Evolutionary conservation across 108 stramenopile species (phyloP), one percentile per base, ranked within the genome.

Genomic region (Nitzschia putrida): DNA sequence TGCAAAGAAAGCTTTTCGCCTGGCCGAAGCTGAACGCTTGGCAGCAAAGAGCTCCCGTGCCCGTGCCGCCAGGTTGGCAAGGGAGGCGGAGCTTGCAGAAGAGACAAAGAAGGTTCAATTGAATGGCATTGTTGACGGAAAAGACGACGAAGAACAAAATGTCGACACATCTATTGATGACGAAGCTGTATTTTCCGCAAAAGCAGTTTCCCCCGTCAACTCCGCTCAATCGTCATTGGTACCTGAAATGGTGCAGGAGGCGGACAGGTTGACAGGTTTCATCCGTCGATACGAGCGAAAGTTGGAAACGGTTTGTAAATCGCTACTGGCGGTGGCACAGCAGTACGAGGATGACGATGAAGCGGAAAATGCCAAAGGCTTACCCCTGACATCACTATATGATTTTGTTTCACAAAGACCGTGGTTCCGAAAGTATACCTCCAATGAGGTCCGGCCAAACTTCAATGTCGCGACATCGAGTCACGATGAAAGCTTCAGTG

Each of bases 281-380:
- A 77, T 77, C 40, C 50, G 53, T 23, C 60, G 69, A 11, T 77
- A 77, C 53, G 69, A 77, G 41, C 65, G 53, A 16, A 77, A 71
- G 41, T 49, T 77, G 12, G 76, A 77, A 60, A 71, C 56, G 11
- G 57, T 64, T 14, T 77, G 76, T 49, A 64, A 66, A 53, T 71
- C 76, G 13, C 40, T 77, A 40, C 40, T 77, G 12, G 22, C 69
- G 4, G 8, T 70, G 10, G 76, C 64, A 13, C 63, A 67, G 12
- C 40, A 42, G 20, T 22, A 10, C 21, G 65, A 41, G 0, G 56
- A 41, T n/a, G 69, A 69, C 6, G 60, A 51, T 10, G 69, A 41
- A 51, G 50, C 49, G 16, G 42, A 57, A 34, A 21, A 26, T 23
- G 42, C 55, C 25, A 51, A 52, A 51, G 51, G 58, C 38, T 42